Conservation (phyloP, 768 basidiomycete species). For the Boletus eberwhitei region DNA sequence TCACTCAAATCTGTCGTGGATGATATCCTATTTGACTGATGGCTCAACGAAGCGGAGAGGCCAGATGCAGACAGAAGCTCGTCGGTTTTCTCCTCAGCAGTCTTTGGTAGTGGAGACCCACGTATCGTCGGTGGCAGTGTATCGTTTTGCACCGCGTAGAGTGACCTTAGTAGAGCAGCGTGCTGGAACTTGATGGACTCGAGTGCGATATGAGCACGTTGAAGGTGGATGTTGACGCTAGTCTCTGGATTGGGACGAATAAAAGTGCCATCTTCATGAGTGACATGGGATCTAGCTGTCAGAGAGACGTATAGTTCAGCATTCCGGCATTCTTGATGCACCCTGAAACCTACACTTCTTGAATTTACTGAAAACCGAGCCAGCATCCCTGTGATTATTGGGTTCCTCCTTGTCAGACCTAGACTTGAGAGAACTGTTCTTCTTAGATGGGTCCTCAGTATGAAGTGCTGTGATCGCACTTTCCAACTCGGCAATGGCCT, state of each 20-base stretch:
- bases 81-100: slow-evolving; percentile 47
- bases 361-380: slow-evolving; percentile 54
- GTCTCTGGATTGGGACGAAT: slow-evolving; percentile 18
- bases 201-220: slow-evolving; percentile 47
- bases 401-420: slow-evolving; percentile 47
- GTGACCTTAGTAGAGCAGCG: slow-evolving; percentile 43
- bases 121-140: slow-evolving; percentile 18
- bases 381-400: slow-evolving; percentile 31
- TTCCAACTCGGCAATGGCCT: slow-evolving; percentile 64
- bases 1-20: slow-evolving; percentile 49
- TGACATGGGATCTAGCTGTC: slow-evolving; percentile 18
- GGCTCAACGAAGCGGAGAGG: slow-evolving; percentile 29
- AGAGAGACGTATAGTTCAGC: not conserved
- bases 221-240: slow-evolving; percentile 27
- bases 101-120: slow-evolving; percentile 40
- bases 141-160: slow-evolving; percentile 36
- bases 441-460: slow-evolving; percentile 39
- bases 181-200: slow-evolving; percentile 61
- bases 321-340: not conserved
- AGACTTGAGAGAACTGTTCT: slow-evolving; percentile 28
- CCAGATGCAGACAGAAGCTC: slow-evolving; percentile 21
- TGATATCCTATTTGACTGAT: slow-evolving; percentile 43
- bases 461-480: slow-evolving; percentile 44
- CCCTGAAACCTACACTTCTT: slow-evolving; percentile 46
- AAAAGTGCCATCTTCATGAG: slow-evolving; percentile 29